These are phyloP conservation scores for Tylopilus felleus DNA, from an alignment of 768 basidiomycete genomes.

Conservation along the genomic window DNA sequence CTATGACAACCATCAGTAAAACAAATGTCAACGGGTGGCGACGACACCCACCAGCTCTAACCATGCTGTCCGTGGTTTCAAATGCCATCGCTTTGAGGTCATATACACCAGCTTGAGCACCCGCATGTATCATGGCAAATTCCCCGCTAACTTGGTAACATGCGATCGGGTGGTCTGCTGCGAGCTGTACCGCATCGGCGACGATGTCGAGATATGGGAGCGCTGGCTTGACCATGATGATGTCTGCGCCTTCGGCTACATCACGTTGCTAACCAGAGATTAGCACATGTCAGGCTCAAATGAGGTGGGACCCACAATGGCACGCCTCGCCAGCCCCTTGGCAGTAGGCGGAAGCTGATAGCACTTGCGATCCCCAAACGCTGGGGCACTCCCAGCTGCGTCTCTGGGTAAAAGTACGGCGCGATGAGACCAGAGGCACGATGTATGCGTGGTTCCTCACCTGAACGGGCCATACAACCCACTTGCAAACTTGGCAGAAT, in stretches of 20 bases:
- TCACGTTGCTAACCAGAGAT: constrained; percentile 69
- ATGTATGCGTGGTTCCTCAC: constrained; percentile 38
- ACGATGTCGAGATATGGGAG: constrained; percentile 97
- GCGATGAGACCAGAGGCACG: not conserved
- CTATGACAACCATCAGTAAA: constrained; percentile 39
- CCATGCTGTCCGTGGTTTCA: constrained; percentile 87
- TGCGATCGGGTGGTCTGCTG: constrained; percentile 87
- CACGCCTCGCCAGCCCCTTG: constrained; percentile 87
- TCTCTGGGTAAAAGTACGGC: constrained; percentile 51
- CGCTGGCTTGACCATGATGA: constrained; percentile 98
- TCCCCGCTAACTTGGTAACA: constrained; percentile 98
- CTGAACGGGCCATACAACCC: constrained; percentile 95
- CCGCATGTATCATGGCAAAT: constrained; percentile 95
- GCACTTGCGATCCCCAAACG: constrained; percentile 95
- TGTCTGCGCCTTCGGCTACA: constrained; percentile 87
- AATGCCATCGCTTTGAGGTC: constrained; percentile 91
- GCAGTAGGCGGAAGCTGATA: constrained; percentile 92
- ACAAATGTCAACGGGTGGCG: not conserved
- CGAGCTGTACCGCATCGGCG: constrained; percentile 77
- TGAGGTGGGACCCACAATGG: constrained; percentile 63
- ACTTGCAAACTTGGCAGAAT: constrained; percentile 97
- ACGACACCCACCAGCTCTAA: constrained; percentile 72
- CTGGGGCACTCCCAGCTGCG: constrained; percentile 94
- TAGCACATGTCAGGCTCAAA: not conserved
- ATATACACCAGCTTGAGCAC: constrained; percentile 92